Evolutionary conservation across 108 stramenopile genomes (phyloP).

Genomic region (Chaetoceros muelleri): DNA sequence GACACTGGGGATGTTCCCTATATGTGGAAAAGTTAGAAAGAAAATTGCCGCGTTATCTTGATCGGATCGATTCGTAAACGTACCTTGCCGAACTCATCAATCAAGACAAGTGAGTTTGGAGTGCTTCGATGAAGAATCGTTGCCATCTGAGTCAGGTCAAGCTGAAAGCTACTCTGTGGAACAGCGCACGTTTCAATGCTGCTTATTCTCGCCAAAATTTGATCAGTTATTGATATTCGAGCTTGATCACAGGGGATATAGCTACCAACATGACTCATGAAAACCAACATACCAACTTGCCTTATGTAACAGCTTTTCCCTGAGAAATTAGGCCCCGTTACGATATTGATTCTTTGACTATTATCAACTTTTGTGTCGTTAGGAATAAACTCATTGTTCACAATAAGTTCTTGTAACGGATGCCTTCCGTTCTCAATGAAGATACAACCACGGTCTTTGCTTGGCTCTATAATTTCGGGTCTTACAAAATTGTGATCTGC

Average conservation of each 20-base stretch:
- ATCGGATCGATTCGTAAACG: conserved; percentile 4
- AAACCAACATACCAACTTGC: conserved; percentile 78
- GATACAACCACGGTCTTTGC: conserved; percentile 19
- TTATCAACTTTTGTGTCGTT: conserved; percentile 73
- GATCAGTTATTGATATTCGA: conserved; percentile 76
- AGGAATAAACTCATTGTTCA: conserved; percentile 79
- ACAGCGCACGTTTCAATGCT: conserved; percentile 87
- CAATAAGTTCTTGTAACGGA: conserved; percentile 90
- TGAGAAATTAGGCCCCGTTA: conserved; percentile 91
- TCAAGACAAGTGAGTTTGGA: conserved; percentile 69
- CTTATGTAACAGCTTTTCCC: conserved; percentile 93
- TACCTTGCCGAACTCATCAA: conserved; percentile 96
- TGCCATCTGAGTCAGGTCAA: conserved; percentile 87
- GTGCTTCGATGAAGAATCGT: conserved; percentile 55
- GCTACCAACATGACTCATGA: conserved; percentile 89
- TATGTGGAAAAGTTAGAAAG: background rate
- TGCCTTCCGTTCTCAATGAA: conserved; percentile 86
- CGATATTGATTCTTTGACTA: conserved; percentile 51
- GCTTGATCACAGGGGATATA: conserved; percentile 83
- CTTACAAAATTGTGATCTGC: conserved; percentile 70
- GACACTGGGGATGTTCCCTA: conserved; percentile 81
- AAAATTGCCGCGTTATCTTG: background rate
- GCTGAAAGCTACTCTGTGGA: conserved; percentile 89
- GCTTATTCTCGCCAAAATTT: conserved; percentile 81
- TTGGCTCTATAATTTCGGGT: conserved; percentile 42